phyloP scores from a whole-genome alignment of 2,329 filamentous ascomycete species.

The Podosphaera leucotricha region DNA sequence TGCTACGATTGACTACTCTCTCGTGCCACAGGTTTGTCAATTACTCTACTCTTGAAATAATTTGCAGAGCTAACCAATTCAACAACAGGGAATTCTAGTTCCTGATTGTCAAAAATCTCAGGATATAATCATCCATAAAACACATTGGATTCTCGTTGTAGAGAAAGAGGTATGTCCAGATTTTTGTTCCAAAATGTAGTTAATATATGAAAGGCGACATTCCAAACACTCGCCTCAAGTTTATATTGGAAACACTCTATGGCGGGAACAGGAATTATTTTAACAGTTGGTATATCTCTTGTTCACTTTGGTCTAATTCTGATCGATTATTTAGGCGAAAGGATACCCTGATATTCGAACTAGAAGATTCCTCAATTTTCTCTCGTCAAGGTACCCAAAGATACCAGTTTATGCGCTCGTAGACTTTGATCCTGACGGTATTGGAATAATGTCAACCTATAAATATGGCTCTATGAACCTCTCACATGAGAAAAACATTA shows the following conservation, averaged over 20 bases:
- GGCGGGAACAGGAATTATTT: slow-evolving; percentile 33
- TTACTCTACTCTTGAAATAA: neutral
- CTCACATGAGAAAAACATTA: slow-evolving; percentile 30
- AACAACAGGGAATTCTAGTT: slow-evolving; percentile 32
- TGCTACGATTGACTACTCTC: slow-evolving; percentile 17
- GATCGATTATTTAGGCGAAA: slow-evolving; percentile 41
- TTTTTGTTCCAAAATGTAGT: neutral
- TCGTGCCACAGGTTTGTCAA: slow-evolving; percentile 18
- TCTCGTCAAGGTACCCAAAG: slow-evolving; percentile 24
- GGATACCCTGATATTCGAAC: slow-evolving; percentile 61
- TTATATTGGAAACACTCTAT: slow-evolving; percentile 27
- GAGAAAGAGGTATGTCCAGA: slow-evolving; percentile 46
- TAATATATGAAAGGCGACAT: slow-evolving; percentile 37
- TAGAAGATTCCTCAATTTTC: slow-evolving; percentile 33
- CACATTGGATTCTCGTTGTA: slow-evolving; percentile 46
- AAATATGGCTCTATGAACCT: slow-evolving; percentile 41
- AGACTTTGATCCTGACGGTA: slow-evolving; percentile 56
- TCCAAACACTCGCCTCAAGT: slow-evolving; percentile 37
- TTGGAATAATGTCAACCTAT: slow-evolving; percentile 53
- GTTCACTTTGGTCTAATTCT: neutral
- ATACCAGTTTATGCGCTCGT: slow-evolving; percentile 39
- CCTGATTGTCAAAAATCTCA: slow-evolving; percentile 28
- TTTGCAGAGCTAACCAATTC: neutral
- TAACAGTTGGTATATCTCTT: slow-evolving; percentile 30
- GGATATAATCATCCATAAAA: slow-evolving; percentile 23